Base-by-base conservation (phyloP, 2,329 filamentous ascomycete species). In the Fusarium bulbicola region DNA sequence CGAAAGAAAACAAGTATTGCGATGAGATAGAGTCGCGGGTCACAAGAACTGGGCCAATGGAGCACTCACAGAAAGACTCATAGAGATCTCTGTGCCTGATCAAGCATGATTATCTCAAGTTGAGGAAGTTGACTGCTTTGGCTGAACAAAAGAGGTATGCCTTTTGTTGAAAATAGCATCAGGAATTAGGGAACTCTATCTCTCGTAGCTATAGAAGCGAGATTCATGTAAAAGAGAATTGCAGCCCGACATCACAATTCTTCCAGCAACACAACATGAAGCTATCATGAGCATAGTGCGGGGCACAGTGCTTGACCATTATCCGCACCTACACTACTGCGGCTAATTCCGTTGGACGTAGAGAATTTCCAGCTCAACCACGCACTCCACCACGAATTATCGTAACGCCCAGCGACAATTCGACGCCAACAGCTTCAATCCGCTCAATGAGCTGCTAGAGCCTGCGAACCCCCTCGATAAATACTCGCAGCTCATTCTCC, bases 331-430 rank as follows among this genome's bases (percentile, higher is more conserved):
- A 9, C 18, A 43, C 59, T 45, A 54, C 54, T 28, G 49, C 68
- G 74, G 74, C 66, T 73, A 73, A 57, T 73, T 63, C 74, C 72
- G 73, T 70, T 59, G 37, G 63, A 66, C 61, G 37, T 68, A 47
- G 74, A 79, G 76, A 79, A 79, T 79, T 79, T 79, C 77, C 69
- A 76, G 49, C 68, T 63, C 45, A 49, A 70, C 40, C 63, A 58
- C 54, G 61, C 68, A 72, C 67, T 79, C 74, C 76, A 76, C 74
- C 58, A 77, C 71, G 70, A 75, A 73, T 70, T 74, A 72, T 70
- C 64, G 62, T 70, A 43, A 77, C 70, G 62, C 68, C 74, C 63
- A 65, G 64, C 70, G 73, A 78, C 64, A 76, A 72, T 66, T 64
- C 67, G 73, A 63, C 73, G 70, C 58, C 70, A 64, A 68, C 68